phyloP scores from a whole-genome alignment of 352 stramenopile species.

The Phytophthora sp. region DNA sequence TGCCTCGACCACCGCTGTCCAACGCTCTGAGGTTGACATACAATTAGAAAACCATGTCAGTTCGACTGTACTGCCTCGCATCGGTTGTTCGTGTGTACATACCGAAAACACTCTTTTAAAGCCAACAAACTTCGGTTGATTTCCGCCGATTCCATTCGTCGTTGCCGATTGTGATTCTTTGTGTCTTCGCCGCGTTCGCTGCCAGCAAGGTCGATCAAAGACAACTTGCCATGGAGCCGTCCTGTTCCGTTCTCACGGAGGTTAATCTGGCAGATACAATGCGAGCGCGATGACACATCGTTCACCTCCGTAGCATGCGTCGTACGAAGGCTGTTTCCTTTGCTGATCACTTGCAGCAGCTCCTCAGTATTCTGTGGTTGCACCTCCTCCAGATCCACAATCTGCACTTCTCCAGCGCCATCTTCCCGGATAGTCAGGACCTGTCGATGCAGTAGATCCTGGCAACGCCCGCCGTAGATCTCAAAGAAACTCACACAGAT shows the following conservation, averaged over 20 bases:
- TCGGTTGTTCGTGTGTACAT: conserved; percentile 10
- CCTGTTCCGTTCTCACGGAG: conserved; percentile 64
- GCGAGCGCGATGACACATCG: conserved; percentile 93
- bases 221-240: conserved; percentile 88
- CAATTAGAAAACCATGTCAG: neutral
- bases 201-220: conserved; percentile 96
- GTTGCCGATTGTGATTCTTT: conserved; percentile 92
- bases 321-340: conserved; percentile 92
- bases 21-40: conserved; percentile 64
- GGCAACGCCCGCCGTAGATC: conserved; percentile 96
- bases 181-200: conserved; percentile 97
- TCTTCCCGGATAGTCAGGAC: conserved; percentile 94
- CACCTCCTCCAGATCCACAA: conserved; percentile 95
- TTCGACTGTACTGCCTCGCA: neutral
- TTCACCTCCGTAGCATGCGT: conserved; percentile 97
- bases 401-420: conserved; percentile 93
- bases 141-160: conserved; percentile 95
- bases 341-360: conserved; percentile 93
- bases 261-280: conserved; percentile 96
- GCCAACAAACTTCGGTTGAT: conserved; percentile 98
- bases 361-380: conserved; percentile 87
- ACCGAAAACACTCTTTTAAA: conserved; percentile 97
- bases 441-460: conserved; percentile 93
- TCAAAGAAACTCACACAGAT: conserved; percentile 96
- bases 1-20: conserved; percentile 86